These are phyloP conservation scores for Olyra latifolia DNA, from an alignment of 176 grass and related monocot species.

Conservation along the genomic window DNA sequence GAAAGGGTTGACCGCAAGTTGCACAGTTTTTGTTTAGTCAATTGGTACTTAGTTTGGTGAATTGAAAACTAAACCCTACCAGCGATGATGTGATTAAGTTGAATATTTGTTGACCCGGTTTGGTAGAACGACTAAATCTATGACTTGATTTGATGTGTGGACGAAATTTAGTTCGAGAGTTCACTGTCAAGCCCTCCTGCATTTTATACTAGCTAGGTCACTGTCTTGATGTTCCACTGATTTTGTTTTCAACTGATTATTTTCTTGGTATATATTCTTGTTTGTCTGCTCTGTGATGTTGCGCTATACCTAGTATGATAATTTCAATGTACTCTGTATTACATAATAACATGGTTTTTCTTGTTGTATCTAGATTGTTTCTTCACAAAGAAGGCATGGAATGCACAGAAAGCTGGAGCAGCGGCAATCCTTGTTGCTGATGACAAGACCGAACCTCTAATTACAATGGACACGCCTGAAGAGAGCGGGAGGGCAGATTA, in stretches of 20 bases:
- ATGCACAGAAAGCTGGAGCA: slow-evolving; percentile 66
- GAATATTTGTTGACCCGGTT: background rate
- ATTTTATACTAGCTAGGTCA: background rate
- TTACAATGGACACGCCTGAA: slow-evolving; percentile 75
- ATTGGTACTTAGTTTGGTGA: no score
- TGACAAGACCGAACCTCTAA: slow-evolving; percentile 63
- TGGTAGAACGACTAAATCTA: slow-evolving; percentile 5
- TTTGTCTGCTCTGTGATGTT: background rate
- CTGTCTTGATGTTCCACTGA: background rate
- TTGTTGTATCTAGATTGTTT: slow-evolving; percentile 50
- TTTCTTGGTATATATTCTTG: background rate
- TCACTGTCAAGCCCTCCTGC: background rate
- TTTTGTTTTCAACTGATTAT: background rate
- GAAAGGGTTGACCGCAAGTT: background rate
- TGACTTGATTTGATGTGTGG: background rate
- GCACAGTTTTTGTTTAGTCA: background rate
- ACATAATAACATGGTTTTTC: slow-evolving; percentile 8
- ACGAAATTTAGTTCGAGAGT: background rate
- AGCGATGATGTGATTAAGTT: slow-evolving; percentile 5
- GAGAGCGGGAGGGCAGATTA: slow-evolving; percentile 48
- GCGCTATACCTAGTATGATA: background rate
- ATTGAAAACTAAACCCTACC: background rate
- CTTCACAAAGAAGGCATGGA: slow-evolving; percentile 71
- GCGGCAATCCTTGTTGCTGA: slow-evolving; percentile 75
- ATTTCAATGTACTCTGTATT: background rate